Evolutionary conservation across 805 yeast species (phyloP).

Genomic region (Ogataea philodendri): DNA sequence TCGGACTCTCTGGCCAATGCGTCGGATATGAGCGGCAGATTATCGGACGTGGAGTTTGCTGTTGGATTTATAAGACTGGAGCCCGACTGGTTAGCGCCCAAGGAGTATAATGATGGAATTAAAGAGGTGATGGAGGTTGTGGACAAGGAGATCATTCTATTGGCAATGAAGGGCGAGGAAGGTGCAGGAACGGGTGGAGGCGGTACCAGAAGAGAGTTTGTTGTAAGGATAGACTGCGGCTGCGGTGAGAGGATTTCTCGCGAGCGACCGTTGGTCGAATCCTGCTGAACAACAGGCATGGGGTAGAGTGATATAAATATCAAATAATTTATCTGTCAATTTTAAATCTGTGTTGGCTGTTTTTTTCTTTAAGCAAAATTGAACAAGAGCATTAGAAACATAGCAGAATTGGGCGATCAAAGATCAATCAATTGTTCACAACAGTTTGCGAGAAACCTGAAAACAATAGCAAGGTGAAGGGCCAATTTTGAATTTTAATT

Average conservation of each 20-base stretch:
- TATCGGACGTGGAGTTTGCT: conserved; percentile 16
- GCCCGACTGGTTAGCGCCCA: conserved; percentile 27
- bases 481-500: not conserved
- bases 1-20: conserved; percentile 63
- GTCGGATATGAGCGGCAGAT: conserved; percentile 39
- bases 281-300: conserved; percentile 9
- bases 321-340: conserved; percentile 6
- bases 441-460: no score
- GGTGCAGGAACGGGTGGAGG: conserved; percentile 4
- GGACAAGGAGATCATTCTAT: conserved; percentile 32
- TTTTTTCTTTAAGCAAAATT: conserved; percentile 6
- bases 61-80: conserved; percentile 19
- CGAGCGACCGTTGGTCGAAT: conserved; percentile 6
- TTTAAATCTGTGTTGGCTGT: conserved; percentile 2
- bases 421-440: not conserved
- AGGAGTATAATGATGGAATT: conserved; percentile 29
- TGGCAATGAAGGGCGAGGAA: conserved; percentile 21
- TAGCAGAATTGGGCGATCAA: not conserved
- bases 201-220: conserved; percentile 3
- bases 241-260: conserved; percentile 8
- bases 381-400: conserved; percentile 3
- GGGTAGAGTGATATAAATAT: not conserved
- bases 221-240: conserved; percentile 5
- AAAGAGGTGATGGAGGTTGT: conserved; percentile 33
- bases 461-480: no score